A percentile compares a stretch with the other conserved stretches of the same genome.
Conservation (phyloP, 2,329 filamentous ascomycete species). For the Nemania sp. region DNA sequence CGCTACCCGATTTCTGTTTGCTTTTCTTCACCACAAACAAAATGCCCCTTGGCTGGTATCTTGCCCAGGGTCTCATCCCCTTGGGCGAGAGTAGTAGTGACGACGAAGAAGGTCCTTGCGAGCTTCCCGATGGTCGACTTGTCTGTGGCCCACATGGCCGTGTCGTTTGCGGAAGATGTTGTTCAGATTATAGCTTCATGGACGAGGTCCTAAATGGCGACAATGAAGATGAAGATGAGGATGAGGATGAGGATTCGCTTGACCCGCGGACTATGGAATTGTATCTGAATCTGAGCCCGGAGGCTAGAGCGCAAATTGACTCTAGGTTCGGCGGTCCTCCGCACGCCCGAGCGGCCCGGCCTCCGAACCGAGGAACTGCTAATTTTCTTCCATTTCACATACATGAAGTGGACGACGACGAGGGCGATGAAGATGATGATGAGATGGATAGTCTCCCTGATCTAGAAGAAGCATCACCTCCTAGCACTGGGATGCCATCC, state of each 20-base stretch:
- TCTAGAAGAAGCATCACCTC: too few species aligned
- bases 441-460: not conserved
- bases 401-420: not conserved
- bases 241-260: not conserved
- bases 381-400: not conserved
- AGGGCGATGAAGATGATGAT: not conserved
- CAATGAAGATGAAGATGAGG: not conserved
- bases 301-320: not conserved
- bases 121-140: conserved; percentile 53
- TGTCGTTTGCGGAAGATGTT: conserved; percentile 51
- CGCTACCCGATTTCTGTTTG: not conserved
- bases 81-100: conserved; percentile 48
- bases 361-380: not conserved
- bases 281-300: not conserved
- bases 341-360: too few species aligned
- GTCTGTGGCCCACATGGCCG: conserved; percentile 53
- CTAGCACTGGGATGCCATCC: too few species aligned
- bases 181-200: conserved; percentile 53
- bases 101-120: conserved; percentile 52
- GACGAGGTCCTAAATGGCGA: conserved; percentile 24
- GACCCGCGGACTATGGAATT: not conserved
- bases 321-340: not conserved
- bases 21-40: not conserved
- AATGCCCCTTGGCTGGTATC: conserved; percentile 48
- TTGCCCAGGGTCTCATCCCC: conserved; percentile 46